phyloP scores from a whole-genome alignment of 2,329 filamentous ascomycete genomes.

The Pseudocercospora macadamiae region DNA sequence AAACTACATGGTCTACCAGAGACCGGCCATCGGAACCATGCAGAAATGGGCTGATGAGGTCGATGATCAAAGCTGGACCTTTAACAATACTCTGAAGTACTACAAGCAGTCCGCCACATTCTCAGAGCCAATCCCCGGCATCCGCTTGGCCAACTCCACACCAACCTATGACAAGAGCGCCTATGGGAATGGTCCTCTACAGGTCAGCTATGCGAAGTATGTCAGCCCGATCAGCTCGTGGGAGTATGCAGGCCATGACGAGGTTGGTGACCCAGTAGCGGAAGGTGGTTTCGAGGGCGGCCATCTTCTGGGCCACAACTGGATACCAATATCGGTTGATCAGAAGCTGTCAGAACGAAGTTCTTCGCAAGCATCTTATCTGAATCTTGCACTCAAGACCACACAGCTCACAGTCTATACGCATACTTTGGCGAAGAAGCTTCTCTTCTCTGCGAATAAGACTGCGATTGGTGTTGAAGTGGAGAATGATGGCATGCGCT shows the following conservation, averaged over 20 bases:
- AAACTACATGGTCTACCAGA: constrained; percentile 34
- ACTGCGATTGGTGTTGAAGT: constrained; percentile 34
- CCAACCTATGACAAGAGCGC: not conserved
- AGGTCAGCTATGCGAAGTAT: not conserved
- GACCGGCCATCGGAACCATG: constrained; percentile 36
- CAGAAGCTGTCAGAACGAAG: not conserved
- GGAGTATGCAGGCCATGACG: constrained; percentile 16
- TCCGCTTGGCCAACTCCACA: not conserved
- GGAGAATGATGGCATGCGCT: not conserved
- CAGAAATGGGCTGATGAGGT: constrained; percentile 43
- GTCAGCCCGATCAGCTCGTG: not conserved
- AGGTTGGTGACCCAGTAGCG: constrained; percentile 34
- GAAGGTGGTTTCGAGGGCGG: constrained; percentile 35
- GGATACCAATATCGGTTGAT: constrained; percentile 20
- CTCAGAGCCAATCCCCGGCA: constrained; percentile 7
- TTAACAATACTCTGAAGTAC: constrained; percentile 31
- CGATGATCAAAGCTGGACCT: constrained; percentile 38
- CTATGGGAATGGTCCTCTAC: not conserved
- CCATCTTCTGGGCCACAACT: constrained; percentile 23
- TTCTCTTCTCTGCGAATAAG: constrained; percentile 38
- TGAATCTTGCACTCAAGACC: constrained; percentile 13
- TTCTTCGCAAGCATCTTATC: constrained; percentile 34
- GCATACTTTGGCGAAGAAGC: constrained; percentile 37
- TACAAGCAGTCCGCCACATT: constrained; percentile 28
- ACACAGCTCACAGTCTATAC: constrained; percentile 38